Evolutionary conservation across 805 yeast genomes (phyloP).

Genomic region (Wickerhamiella brachini): DNA sequence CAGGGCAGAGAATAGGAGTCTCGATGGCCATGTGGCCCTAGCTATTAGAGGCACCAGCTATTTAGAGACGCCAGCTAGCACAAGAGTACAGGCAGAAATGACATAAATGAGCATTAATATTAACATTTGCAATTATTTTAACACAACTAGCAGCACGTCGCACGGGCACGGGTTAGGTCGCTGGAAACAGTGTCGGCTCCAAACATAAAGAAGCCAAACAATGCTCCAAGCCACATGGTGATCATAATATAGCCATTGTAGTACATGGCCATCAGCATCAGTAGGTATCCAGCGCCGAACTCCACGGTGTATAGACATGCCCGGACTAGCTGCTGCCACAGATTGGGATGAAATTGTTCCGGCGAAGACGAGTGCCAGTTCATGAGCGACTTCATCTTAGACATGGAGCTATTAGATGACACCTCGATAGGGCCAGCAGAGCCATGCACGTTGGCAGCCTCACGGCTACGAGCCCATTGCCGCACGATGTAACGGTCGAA

Average conservation of each 20-base stretch:
- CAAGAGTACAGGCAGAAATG: too few species aligned
- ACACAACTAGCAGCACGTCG: background rate
- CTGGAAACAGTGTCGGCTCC: constrained; percentile 32
- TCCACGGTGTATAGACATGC: constrained; percentile 39
- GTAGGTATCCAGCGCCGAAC: constrained; percentile 50
- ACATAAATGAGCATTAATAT: too few species aligned
- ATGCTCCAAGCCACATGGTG: constrained; percentile 47
- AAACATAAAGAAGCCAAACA: constrained; percentile 43
- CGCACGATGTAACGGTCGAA: constrained; percentile 21
- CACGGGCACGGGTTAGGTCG: background rate
- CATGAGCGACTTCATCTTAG: background rate
- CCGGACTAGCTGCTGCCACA: constrained; percentile 39
- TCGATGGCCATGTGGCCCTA: too few species aligned
- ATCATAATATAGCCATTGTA: constrained; percentile 57
- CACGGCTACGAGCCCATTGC: constrained; percentile 7
- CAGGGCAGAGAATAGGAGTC: too few species aligned
- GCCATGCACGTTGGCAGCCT: constrained; percentile 1
- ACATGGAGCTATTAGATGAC: too few species aligned
- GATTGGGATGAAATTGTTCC: constrained; percentile 25
- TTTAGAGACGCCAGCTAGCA: too few species aligned
- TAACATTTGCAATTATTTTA: too few species aligned
- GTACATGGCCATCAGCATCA: constrained; percentile 65
- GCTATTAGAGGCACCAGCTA: too few species aligned
- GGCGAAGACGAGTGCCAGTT: background rate
- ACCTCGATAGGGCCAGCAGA: background rate